These are phyloP conservation scores for Penicillium aurantiogriseum DNA, from an alignment of 2,329 filamentous ascomycete species.

Conservation along the genomic window DNA sequence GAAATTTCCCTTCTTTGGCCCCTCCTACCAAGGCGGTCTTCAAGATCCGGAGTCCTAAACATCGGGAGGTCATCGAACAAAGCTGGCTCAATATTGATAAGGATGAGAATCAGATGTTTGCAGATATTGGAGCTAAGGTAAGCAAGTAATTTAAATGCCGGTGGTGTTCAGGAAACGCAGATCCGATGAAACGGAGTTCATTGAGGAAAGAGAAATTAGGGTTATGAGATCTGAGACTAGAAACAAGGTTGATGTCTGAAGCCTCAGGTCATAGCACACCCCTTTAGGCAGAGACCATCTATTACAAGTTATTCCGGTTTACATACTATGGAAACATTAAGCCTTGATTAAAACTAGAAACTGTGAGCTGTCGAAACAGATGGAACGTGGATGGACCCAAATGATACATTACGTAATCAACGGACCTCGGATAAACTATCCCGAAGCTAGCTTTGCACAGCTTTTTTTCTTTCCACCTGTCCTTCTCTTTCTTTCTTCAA, in stretches of 20 bases:
- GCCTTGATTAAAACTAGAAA: not conserved
- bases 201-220: not conserved
- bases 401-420: not conserved
- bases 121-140: not conserved
- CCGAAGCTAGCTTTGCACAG: constrained; percentile 19
- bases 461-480: constrained; percentile 23
- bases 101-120: not conserved
- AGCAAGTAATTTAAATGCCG: not conserved
- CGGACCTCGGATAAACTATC: constrained; percentile 21
- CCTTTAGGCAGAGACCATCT: not conserved
- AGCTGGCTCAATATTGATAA: not conserved
- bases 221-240: not conserved
- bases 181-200: not conserved
- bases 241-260: not conserved
- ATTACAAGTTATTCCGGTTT: not conserved
- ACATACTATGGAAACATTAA: not conserved
- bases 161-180: not conserved
- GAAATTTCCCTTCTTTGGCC: not conserved
- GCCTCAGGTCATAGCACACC: not conserved
- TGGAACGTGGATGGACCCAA: not conserved
- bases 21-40: not conserved
- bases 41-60: not conserved
- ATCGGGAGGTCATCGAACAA: not conserved
- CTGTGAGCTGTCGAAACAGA: not conserved
- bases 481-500: constrained; percentile 11